Percentiles rank a stretch among this genome's conserved stretches.
Evolutionary conservation across 106 monocot species (phyloP).

Genomic region (Dendrobium catenatum): DNA sequence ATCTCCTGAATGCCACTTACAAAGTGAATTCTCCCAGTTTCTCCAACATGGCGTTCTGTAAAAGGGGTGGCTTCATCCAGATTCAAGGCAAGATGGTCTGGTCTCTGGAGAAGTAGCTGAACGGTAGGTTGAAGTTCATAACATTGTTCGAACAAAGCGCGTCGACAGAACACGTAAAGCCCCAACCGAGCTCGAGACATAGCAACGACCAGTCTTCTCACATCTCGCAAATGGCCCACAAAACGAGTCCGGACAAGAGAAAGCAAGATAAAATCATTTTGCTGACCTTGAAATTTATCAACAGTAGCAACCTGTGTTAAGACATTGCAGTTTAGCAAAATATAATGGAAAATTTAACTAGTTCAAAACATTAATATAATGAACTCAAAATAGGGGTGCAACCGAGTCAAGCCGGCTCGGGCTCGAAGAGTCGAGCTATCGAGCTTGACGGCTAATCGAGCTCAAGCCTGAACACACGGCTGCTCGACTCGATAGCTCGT

Average conservation of each 20-base stretch:
- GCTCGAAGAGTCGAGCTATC: too few relatives aligned
- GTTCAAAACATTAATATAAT: background rate
- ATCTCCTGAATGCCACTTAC: slow-evolving; percentile 69
- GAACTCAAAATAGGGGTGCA: background rate
- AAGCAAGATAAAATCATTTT: slow-evolving; percentile 92
- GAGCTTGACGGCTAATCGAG: too few relatives aligned
- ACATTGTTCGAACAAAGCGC: slow-evolving; percentile 89
- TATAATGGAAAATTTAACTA: background rate
- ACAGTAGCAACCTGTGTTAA: slow-evolving; percentile 76
- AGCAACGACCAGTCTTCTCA: slow-evolving; percentile 88
- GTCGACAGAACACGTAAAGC: slow-evolving; percentile 81
- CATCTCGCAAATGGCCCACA: slow-evolving; percentile 97
- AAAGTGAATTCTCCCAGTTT: slow-evolving; percentile 50
- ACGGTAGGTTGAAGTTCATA: slow-evolving; percentile 96
- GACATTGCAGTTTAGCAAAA: background rate
- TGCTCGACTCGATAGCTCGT: too few relatives aligned
- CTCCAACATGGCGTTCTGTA: slow-evolving; percentile 70
- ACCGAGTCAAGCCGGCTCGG: too few relatives aligned
- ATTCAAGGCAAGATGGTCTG: slow-evolving; percentile 68
- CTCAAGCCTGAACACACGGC: too few relatives aligned
- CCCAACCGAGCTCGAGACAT: slow-evolving; percentile 98
- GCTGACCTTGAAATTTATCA: slow-evolving; percentile 99
- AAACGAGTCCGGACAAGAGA: slow-evolving; percentile 95
- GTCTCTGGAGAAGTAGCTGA: slow-evolving; percentile 78
- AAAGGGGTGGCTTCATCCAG: slow-evolving; percentile 63